Percentiles rank a stretch among this genome's conserved stretches.
Conservation (phyloP, 306 rosid genomes). For the Carpinus fangiana region DNA sequence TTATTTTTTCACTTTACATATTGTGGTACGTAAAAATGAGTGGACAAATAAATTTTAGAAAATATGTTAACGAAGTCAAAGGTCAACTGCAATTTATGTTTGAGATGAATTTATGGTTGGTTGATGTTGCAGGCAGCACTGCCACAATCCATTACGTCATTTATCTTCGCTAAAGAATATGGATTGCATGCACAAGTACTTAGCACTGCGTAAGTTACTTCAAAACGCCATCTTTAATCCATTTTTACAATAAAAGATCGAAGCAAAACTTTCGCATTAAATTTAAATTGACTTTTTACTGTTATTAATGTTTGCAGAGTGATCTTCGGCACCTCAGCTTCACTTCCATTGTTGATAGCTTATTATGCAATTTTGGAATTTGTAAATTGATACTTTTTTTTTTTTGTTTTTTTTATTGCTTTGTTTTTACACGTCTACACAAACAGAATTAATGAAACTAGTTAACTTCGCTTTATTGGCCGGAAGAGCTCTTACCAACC, state of each 20-base stretch:
- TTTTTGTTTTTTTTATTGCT: too few relatives aligned
- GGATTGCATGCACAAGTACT: conserved; percentile 82
- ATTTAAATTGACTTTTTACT: background rate
- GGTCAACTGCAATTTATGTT: too few relatives aligned
- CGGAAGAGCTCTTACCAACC: too few relatives aligned
- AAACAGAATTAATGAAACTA: too few relatives aligned
- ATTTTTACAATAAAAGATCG: too few relatives aligned
- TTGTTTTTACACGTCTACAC: too few relatives aligned
- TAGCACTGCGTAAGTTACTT: conserved; percentile 83
- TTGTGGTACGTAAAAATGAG: too few relatives aligned
- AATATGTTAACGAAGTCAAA: too few relatives aligned
- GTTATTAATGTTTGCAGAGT: conserved; percentile 54
- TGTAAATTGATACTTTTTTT: conserved; percentile 22
- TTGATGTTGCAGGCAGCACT: conserved; percentile 69
- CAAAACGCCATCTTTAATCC: background rate
- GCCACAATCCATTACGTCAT: conserved; percentile 94
- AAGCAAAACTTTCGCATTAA: background rate
- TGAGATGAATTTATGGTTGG: background rate
- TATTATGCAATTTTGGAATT: conserved; percentile 69
- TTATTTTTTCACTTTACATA: too few relatives aligned
- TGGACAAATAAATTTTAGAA: too few relatives aligned
- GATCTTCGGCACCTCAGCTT: conserved; percentile 74
- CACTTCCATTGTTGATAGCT: conserved; percentile 72
- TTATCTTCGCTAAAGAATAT: conserved; percentile 85
- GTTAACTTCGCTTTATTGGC: too few relatives aligned